Base-by-base conservation (phyloP, 1,284 basidiomycete genomes). In the Boletus sp. region DNA sequence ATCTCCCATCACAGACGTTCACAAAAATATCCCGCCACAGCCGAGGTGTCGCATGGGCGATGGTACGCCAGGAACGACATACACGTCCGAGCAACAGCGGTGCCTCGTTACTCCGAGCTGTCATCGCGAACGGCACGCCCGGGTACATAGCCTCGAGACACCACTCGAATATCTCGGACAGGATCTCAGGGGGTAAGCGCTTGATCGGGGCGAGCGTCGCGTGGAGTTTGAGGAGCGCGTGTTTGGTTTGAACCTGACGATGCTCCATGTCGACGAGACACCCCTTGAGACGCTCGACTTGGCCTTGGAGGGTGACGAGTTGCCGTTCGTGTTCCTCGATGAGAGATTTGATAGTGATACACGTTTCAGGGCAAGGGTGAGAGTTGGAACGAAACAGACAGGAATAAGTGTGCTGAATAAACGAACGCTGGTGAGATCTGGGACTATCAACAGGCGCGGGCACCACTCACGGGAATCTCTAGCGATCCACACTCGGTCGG, bases 81-180 rank as follows among this genome's bases (percentile, higher is more conserved):
- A 72, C 67, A 1, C 69, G 63, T 7, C 68, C 69, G 11, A 72
- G 61, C 18, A 69, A 22, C 24, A 69, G 39, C 1, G 68, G 70
- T 0, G 66, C 60, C 16, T 55, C 59, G 35, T 31, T 61, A 45
- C 12, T 29, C n/a, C 60, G 56, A 20, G 51, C 24, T 1, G 37
- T 37, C 24, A 31, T 33, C 4, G 59, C 33, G n/a, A 62, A 54
- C 13, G 51, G 12, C 33, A 29, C 18, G 13, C 24, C 27, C 1
- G 49, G 18, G 4, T 36, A 11, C 9, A 42, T 27, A 2, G 7
- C n/a, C 13, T 63, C 56, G 33, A 69, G 54, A 48, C 65, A 67
- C 15, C 45, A 53, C 52, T 66, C 65, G n/a, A 69, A 71, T 22
- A 69, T 64, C 39, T 66, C 60, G n/a, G 67, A 65, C 16, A 69